Evolutionary conservation across 768 basidiomycete species (phyloP).

Genomic region (Boletus insuetus): DNA sequence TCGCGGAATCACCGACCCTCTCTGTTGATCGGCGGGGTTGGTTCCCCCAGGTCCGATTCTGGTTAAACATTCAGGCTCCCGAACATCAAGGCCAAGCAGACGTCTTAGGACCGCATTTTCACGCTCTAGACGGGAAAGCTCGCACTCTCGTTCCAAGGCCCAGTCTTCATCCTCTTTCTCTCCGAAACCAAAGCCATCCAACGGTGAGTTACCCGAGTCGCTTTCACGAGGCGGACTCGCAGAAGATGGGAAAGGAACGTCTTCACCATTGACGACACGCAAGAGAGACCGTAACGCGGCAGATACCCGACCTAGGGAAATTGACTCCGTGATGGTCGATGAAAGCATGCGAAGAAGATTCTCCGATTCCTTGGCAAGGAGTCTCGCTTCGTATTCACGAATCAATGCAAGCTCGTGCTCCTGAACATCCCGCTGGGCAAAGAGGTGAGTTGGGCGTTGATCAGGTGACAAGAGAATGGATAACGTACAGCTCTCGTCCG

Average conservation of each 20-base stretch:
- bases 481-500: slow-evolving; percentile 82
- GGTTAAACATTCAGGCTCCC: slow-evolving; percentile 15
- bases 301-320: slow-evolving; percentile 68
- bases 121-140: slow-evolving; percentile 79
- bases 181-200: slow-evolving; percentile 22
- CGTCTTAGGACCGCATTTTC: slow-evolving; percentile 83
- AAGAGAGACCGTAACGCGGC: slow-evolving; percentile 66
- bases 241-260: slow-evolving; percentile 23
- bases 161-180: slow-evolving; percentile 58
- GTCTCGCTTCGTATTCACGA: slow-evolving; percentile 84
- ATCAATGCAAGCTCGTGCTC: slow-evolving; percentile 87
- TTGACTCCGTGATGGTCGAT: slow-evolving; percentile 62
- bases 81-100: slow-evolving; percentile 55
- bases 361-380: slow-evolving; percentile 74
- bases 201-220: background rate
- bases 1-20: slow-evolving; percentile 9
- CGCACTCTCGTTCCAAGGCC: slow-evolving; percentile 86
- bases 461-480: background rate
- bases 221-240: slow-evolving; percentile 3
- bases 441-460: background rate
- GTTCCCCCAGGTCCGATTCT: background rate
- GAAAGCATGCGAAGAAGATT: slow-evolving; percentile 56
- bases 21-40: slow-evolving; percentile 13
- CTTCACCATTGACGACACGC: slow-evolving; percentile 69
- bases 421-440: slow-evolving; percentile 80